Evolutionary conservation across 148 eudicot genomes (phyloP).

Genomic region (Camellia japonica): DNA sequence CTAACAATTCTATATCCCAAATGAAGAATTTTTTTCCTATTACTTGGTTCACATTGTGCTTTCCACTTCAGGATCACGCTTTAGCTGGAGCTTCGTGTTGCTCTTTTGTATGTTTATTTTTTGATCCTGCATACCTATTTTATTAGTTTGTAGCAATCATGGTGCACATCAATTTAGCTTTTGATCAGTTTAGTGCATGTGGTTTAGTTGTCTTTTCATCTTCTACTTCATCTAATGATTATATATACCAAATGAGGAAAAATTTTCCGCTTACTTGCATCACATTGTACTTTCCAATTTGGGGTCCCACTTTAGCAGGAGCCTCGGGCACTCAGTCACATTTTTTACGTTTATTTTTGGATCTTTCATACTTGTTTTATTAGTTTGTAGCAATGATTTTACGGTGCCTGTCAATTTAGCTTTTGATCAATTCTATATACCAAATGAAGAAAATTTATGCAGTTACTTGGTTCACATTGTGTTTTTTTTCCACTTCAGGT

Average conservation of each 20-base stretch:
- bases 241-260: background rate
- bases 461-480: conserved; percentile 1
- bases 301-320: background rate
- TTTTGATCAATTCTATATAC: too few species aligned
- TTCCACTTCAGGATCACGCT: too few species aligned
- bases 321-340: too few species aligned
- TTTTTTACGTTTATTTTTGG: too few species aligned
- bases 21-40: too few species aligned
- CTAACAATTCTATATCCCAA: too few species aligned
- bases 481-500: background rate
- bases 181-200: background rate
- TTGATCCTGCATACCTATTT: background rate
- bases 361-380: too few species aligned
- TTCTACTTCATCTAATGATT: background rate
- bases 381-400: too few species aligned
- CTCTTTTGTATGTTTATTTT: background rate
- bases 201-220: background rate
- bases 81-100: too few species aligned
- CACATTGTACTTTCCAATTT: background rate
- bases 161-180: background rate
- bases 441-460: background rate
- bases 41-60: too few species aligned
- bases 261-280: background rate
- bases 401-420: too few species aligned
- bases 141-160: background rate